phyloP scores from a whole-genome alignment of 371 early-diverging fungal species.

The Mortierella sp. region DNA sequence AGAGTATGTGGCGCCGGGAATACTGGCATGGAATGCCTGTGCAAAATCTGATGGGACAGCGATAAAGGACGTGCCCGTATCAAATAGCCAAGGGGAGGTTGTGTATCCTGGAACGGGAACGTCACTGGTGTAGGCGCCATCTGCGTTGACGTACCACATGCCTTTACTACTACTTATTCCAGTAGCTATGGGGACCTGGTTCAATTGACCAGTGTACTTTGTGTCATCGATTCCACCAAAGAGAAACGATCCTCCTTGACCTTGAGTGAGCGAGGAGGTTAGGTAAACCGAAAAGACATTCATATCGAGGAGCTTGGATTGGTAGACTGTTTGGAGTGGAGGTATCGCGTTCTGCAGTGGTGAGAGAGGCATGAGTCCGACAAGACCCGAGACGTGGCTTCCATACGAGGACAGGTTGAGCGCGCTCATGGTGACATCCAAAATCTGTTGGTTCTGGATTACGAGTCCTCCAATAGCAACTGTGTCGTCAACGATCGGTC shows the following conservation, averaged over 20 bases:
- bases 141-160: conserved; percentile 54
- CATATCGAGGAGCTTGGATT: conserved; percentile 48
- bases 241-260: conserved; percentile 47
- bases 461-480: conserved; percentile 50
- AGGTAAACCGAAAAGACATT: conserved; percentile 57
- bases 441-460: conserved; percentile 46
- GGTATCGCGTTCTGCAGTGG: conserved; percentile 34
- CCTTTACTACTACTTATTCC: conserved; percentile 20
- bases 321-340: conserved; percentile 34
- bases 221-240: conserved; percentile 53
- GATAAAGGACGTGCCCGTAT: conserved; percentile 57
- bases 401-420: conserved; percentile 46
- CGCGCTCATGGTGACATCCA: conserved; percentile 45
- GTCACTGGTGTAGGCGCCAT: conserved; percentile 21
- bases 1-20: conserved; percentile 37
- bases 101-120: conserved; percentile 32
- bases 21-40: conserved; percentile 37
- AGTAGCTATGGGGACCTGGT: conserved; percentile 40
- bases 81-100: conserved; percentile 51
- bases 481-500: conserved; percentile 52
- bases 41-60: conserved; percentile 48
- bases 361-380: conserved; percentile 51
- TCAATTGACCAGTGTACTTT: conserved; percentile 38
- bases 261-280: conserved; percentile 13
- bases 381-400: conserved; percentile 37